Base-by-base conservation (phyloP, 768 basidiomycete genomes). In the Daedaleopsis sinensis region DNA sequence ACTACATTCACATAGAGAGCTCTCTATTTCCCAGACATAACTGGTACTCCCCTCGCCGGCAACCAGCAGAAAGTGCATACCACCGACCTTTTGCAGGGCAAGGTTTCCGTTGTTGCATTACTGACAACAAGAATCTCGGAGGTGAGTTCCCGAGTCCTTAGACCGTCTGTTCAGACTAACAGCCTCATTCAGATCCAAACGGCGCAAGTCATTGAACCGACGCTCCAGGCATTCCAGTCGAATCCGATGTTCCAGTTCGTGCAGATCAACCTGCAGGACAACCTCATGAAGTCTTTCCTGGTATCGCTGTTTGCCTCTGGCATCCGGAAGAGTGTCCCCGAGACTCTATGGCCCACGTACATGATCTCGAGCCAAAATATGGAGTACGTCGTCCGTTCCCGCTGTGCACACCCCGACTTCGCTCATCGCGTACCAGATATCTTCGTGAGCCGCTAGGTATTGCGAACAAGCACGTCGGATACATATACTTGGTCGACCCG, bases 261-360 rank as follows among this genome's bases (percentile, higher is more conserved):
- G 52, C 90, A 92, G 80, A 87, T 98, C 72, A 98, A 98, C 74
- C 80, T 96, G 27, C 96, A 98, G 77, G 91, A 94, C 73, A 98
- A 98, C 75, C 77, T 91, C 6, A 84, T 98, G 65, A 97, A 97
- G 77, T 91, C 91, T 1, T 84, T 95, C 71, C 85, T 98, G 36
- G 90, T 98, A 54, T 87, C 88, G 53, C 76, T 98, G 57, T 96
- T 95, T 77, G 74, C 89, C n/a, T 83, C 82, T 10, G 84, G 86
- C 19, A 82, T 98, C 21, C 87, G 90, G 55, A 77, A 82, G 23
- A 77, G 79, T 3, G 79, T 94, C 0, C 92, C 94, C 0, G 66
- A 76, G 58, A 77, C 83, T 44, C 74, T 88, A 38, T 91, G 92
- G 44, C 61, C 85, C 7, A 89, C 82, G 10, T 96, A 94, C 72